These are phyloP conservation scores for Leccinum subatratum DNA, from an alignment of 1,284 basidiomycete species.

Conservation along the genomic window DNA sequence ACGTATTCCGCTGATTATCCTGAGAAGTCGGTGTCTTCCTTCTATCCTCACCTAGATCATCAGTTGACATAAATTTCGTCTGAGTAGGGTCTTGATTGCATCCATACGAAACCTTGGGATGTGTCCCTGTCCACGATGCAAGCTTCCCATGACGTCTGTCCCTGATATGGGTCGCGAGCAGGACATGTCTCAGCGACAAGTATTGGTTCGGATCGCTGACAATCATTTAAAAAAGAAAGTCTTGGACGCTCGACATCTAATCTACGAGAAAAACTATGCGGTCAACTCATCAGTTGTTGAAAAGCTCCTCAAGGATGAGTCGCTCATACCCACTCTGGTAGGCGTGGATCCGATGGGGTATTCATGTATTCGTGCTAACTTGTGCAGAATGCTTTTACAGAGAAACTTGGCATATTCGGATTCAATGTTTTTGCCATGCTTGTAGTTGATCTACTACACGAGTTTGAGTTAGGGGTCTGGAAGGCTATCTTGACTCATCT, in stretches of 20 bases:
- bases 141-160: constrained; percentile 6
- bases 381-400: constrained; percentile 1
- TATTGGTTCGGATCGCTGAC: constrained; percentile 3
- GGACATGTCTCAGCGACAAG: background rate
- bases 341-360: too few species aligned
- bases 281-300: constrained; percentile 14
- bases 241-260: constrained; percentile 4
- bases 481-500: too few species aligned
- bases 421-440: too few species aligned
- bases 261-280: background rate
- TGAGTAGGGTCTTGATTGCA: constrained; percentile 2
- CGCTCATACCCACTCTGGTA: constrained; percentile 2
- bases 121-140: constrained; percentile 35
- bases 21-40: constrained; percentile 25
- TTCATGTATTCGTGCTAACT: too few species aligned
- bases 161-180: too few species aligned
- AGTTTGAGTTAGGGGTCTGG: too few species aligned
- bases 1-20: too few species aligned
- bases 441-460: too few species aligned
- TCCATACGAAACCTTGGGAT: constrained; percentile 1
- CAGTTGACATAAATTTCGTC: background rate
- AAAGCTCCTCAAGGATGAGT: constrained; percentile 10
- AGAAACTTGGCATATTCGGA: too few species aligned
- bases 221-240: constrained; percentile 6
- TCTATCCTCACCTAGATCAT: background rate